Percentiles rank a stretch among this genome's conserved stretches.
These are phyloP conservation scores for Trametes maxima DNA, from an alignment of 768 basidiomycete species.

Conservation along the genomic window DNA sequence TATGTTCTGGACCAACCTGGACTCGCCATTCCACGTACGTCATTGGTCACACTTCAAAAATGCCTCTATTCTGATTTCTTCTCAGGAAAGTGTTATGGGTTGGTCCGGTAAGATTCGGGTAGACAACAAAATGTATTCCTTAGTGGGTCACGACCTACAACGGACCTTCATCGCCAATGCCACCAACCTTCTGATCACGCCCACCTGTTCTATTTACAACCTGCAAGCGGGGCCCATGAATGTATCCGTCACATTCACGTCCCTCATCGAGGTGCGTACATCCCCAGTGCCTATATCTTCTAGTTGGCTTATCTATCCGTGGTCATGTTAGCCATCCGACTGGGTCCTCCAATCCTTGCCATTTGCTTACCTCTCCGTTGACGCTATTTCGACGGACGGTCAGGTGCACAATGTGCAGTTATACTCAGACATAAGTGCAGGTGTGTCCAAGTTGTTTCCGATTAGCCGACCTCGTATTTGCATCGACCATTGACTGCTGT, in stretches of 20 bases:
- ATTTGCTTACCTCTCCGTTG: constrained; percentile 40
- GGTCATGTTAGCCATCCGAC: constrained; percentile 35
- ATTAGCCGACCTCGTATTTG: too few relatives aligned
- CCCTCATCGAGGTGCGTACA: too few relatives aligned
- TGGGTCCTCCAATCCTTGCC: constrained; percentile 42
- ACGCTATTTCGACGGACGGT: constrained; percentile 35
- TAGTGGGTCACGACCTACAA: constrained; percentile 8
- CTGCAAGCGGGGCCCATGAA: constrained; percentile 42
- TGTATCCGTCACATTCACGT: constrained; percentile 19
- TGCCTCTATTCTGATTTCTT: too few relatives aligned
- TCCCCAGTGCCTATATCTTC: too few relatives aligned
- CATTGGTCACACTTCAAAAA: too few relatives aligned
- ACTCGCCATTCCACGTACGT: not conserved
- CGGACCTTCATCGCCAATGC: constrained; percentile 17
- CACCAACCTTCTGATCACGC: constrained; percentile 33
- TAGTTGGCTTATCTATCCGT: not conserved
- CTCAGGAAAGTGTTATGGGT: constrained; percentile 1
- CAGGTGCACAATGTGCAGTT: constrained; percentile 37
- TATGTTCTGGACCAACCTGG: constrained; percentile 17
- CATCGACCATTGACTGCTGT: not conserved
- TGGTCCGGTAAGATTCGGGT: constrained; percentile 21
- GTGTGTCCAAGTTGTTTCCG: constrained; percentile 21
- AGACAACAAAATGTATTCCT: constrained; percentile 19
- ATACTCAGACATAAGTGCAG: constrained; percentile 43
- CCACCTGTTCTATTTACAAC: constrained; percentile 38